A percentile compares a stretch with the other conserved stretches of the same genome.
phyloP scores from a whole-genome alignment of 805 yeast genomes.

The Saccharomycopsis schoenii region DNA sequence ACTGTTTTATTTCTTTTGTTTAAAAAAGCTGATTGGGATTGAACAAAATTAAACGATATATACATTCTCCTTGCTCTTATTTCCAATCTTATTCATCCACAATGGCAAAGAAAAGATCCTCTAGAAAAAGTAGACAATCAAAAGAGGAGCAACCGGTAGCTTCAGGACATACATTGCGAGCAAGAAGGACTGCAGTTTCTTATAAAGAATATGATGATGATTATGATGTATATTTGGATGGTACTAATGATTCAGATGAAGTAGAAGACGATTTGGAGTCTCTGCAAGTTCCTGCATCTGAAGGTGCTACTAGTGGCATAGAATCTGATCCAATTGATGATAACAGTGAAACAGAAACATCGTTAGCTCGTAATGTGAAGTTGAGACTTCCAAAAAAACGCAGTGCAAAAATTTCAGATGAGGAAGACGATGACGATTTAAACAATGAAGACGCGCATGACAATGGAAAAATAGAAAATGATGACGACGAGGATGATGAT shows the following conservation, averaged over 20 bases:
- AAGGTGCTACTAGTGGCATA: neutral
- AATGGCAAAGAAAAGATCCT: constrained; percentile 9
- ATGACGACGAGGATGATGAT: constrained; percentile 27
- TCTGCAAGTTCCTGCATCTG: constrained; percentile 2
- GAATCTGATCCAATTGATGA: constrained; percentile 8
- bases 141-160: neutral
- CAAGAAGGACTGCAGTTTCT: constrained; percentile 5
- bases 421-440: constrained; percentile 7
- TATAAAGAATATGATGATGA: constrained; percentile 17
- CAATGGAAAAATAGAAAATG: constrained; percentile 20
- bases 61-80: neutral
- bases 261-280: constrained; percentile 4
- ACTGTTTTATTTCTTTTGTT: neutral
- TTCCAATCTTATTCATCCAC: neutral
- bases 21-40: no score
- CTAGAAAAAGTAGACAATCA: neutral
- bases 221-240: constrained; percentile 1
- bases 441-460: constrained; percentile 15
- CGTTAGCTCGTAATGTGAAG: constrained; percentile 21
- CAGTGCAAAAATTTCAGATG: constrained; percentile 1
- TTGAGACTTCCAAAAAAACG: constrained; percentile 5
- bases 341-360: constrained; percentile 12
- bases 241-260: constrained; percentile 8
- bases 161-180: constrained; percentile 10
- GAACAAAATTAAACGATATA: no score